A percentile compares a stretch with the other conserved stretches of the same genome.
Conservation (phyloP, 495 filamentous ascomycete genomes). For the Penicillium egyptiacum region DNA sequence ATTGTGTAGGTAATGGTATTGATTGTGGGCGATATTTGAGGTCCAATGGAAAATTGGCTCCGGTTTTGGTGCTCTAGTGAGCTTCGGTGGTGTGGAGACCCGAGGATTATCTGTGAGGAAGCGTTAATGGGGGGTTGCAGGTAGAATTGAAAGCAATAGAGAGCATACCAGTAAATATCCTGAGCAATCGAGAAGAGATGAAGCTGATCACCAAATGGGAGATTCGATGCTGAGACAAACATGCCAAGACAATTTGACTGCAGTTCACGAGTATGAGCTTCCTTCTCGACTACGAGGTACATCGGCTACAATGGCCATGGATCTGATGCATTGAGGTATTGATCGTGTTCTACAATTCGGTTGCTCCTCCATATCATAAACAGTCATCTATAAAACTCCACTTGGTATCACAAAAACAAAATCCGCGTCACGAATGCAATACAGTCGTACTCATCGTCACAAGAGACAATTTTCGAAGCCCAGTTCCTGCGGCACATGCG, state of each 20-base stretch:
- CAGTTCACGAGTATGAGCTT: background rate
- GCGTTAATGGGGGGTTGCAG: background rate
- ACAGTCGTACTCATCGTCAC: background rate
- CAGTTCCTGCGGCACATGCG: constrained; percentile 10
- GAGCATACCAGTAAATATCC: constrained; percentile 11
- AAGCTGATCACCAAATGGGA: constrained; percentile 20
- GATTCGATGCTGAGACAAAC: constrained; percentile 19
- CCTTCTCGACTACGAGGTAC: background rate
- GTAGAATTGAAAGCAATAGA: background rate
- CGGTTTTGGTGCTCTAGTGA: constrained; percentile 6
- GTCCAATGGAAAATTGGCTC: background rate
- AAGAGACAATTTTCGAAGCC: constrained; percentile 15
- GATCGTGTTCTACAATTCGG: background rate
- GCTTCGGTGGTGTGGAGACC: constrained; percentile 3
- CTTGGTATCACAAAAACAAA: constrained; percentile 18
- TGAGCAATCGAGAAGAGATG: constrained; percentile 17
- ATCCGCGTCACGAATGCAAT: background rate
- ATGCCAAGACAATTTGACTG: constrained; percentile 8
- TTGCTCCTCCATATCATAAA: background rate
- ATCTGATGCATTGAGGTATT: background rate
- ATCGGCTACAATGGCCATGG: background rate
- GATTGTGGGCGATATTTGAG: background rate
- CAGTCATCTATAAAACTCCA: constrained; percentile 19
- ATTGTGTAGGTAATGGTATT: constrained; percentile 12
- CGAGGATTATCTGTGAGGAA: background rate